Base-by-base conservation (phyloP, 371 early-diverging fungal genomes). In the Basidiobolus meristosporus region DNA sequence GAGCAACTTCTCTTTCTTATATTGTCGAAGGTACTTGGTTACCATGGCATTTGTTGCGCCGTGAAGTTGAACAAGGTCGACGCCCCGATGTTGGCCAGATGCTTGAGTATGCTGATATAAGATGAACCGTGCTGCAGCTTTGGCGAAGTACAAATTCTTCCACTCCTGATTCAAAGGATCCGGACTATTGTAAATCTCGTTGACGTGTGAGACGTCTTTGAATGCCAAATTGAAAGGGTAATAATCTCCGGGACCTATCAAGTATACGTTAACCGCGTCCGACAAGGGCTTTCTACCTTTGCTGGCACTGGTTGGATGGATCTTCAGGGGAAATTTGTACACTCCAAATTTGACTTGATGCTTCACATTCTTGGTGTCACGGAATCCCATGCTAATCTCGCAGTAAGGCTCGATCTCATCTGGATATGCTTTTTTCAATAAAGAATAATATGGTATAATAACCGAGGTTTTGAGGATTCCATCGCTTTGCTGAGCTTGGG, bases 1-100 rank as follows among this genome's bases (percentile, higher is more conserved):
- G 59, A 34, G 40, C 43, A 18, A 35, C 40, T 49, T n/a, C n/a
- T 47, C 36, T 43, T 58, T 36, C 40, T 49, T 43, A 14, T 32
- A 41, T 23, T 54, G 39, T 48, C 57, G 54, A 6, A 70, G 38
- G 19, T 59, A 59, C 41, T 70, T 62, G 1, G 70, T 52, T 5
- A 65, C 52, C 15, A 68, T 61, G 12, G 72, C 75, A 43, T 68
- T 74, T 7, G 72, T 65, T 1, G 69, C 72, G 5, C 75, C 75
- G 42, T 74, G 75, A 7, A 65, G 39, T 56, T 74, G 75, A 29
- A 74, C 65, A 4, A 74, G 48, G 31, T 72, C 72, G 7, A 74
- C 63, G 7, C 28, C 23, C 7, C 51, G 33, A 41, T 46, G 2
- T 36, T 51, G 36, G 38, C 53, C n/a, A 31, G 63, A 57, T 2